Conservation (phyloP, 306 rosid species). For the Gillenia trifoliata region DNA sequence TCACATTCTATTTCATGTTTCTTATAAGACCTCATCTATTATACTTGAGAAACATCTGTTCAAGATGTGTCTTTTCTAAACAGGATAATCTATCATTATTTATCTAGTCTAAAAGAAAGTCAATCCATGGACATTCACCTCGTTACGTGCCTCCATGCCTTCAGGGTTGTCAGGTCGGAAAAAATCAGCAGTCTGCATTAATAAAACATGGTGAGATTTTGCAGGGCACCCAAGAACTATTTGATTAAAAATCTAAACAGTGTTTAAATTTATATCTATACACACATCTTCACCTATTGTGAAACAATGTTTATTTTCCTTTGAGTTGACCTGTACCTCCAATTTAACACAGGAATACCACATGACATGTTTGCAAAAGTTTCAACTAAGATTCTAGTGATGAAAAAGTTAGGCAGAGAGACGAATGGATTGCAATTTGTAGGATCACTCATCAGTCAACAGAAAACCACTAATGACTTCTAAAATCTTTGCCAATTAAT, state of each 20-base stretch:
- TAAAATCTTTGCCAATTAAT: not conserved
- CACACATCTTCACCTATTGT: not conserved
- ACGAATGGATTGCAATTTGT: not conserved
- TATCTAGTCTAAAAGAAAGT: conserved; percentile 20
- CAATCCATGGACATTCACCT: conserved; percentile 51
- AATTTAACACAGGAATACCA: not conserved
- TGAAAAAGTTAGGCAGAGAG: not conserved
- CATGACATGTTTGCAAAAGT: not conserved
- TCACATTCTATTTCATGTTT: not conserved
- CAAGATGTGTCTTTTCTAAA: not conserved
- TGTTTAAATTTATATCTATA: not conserved
- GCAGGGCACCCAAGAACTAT: not conserved
- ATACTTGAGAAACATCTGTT: not conserved
- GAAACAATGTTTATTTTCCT: not conserved
- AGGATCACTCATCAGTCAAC: conserved; percentile 3
- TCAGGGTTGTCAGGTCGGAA: conserved; percentile 97
- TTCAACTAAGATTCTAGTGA: not conserved
- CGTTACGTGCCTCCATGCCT: conserved; percentile 96
- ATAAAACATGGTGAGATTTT: conserved; percentile 17
- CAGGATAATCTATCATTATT: not conserved
- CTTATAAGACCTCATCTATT: not conserved
- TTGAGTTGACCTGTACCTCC: too few relatives aligned
- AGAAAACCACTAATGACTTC: not conserved
- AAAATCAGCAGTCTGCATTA: conserved; percentile 84
- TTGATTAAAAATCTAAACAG: not conserved